Evolutionary conservation across 805 yeast species (phyloP), one percentile per base, ranked within the genome.

Genomic region (Ogataea corticis): DNA sequence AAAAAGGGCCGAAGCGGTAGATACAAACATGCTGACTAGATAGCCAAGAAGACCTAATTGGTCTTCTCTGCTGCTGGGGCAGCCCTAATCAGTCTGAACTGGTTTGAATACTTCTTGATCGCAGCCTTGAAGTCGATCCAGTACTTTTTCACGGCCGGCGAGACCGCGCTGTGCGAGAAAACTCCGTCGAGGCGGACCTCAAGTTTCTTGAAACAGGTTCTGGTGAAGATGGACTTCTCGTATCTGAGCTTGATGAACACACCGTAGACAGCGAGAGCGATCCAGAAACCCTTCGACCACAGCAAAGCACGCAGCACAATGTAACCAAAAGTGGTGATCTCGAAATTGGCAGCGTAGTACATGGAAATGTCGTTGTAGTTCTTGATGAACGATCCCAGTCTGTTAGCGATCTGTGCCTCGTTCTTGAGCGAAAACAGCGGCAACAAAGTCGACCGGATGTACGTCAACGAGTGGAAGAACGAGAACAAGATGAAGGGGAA

Each of bases 401-500:
- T 46, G 18, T 40, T 19, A 11, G 60, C 48, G 3, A 50, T 13
- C 5, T 47, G 44, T 2, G 33, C 29, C 15, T 47, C 44, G 35
- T 49, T 45, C 41, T 39, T 52, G 7, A 45, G 38, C 51, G 76
- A 75, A 18, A 81, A 66, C 5, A 79, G 70, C 32, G 97, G 96
- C 42, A 91, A 70, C 45, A 92, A 53, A 52, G 74, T 76, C 33
- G 80, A 73, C 55, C 85, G 80, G 44, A 77, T 52, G 69, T 87
- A 92, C 15, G 85, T 82, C 58, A 90, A 70, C 10, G 80, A 82
- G 63, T 91, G 97, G 79, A 92, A 90, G 15, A 82, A 61, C 7
- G 97, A 84, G 65, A 85, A 91, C 45, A 87, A 70, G 37, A 80
- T 71, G 61, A 86, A 89, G 44, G 97, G 96, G 18, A 83, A 63